A percentile compares a stretch with the other conserved stretches of the same genome.
phyloP scores from a whole-genome alignment of 2,329 filamentous ascomycete genomes.

The Davidsoniella virescens region DNA sequence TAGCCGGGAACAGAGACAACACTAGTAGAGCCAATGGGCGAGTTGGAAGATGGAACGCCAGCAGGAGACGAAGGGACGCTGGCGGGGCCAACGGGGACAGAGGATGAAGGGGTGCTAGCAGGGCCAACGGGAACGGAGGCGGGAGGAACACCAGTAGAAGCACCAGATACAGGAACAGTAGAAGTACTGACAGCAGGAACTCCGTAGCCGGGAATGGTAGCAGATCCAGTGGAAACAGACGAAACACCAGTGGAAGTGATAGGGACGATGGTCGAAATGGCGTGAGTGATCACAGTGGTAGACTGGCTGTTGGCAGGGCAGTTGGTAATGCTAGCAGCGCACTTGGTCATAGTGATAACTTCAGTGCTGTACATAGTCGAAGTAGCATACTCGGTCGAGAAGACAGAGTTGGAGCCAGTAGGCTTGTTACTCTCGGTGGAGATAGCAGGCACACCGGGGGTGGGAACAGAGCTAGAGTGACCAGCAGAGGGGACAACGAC shows the following conservation, averaged over 20 bases:
- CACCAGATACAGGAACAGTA: neutral
- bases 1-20: neutral
- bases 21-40: no score
- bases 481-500: neutral
- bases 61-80: neutral
- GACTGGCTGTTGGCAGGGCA: constrained; percentile 1
- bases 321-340: constrained; percentile 7
- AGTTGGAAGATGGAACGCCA: no score
- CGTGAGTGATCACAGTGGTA: constrained; percentile 1
- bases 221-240: neutral
- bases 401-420: neutral
- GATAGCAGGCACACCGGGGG: neutral
- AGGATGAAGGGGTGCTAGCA: neutral
- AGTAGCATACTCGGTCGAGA: neutral
- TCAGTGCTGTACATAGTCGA: constrained; percentile 4
- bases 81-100: no score
- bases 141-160: neutral
- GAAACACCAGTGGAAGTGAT: neutral
- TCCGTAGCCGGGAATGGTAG: neutral
- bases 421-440: neutral
- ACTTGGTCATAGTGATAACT: constrained; percentile 8
- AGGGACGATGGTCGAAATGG: constrained; percentile 32
- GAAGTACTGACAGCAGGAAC: neutral
- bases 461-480: neutral
- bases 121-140: neutral